Evolutionary conservation across 1,284 basidiomycete species (phyloP).

Genomic region (Golubevia pallescens): DNA sequence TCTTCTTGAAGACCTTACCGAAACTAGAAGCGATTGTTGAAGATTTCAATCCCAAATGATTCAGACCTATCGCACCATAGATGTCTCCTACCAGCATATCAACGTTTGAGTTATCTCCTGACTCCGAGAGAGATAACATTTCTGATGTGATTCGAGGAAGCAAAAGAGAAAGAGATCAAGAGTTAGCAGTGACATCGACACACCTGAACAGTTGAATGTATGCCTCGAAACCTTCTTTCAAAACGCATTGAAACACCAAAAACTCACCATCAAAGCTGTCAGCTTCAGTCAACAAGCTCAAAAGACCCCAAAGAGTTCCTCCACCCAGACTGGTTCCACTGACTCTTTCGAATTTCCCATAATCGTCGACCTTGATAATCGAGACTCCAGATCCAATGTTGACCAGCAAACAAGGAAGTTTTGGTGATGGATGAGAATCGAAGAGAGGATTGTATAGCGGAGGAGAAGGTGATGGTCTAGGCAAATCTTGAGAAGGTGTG

Average conservation of each 20-base stretch:
- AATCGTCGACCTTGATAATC: constrained; percentile 94
- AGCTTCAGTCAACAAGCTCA: constrained; percentile 94
- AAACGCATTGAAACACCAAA: too few relatives aligned
- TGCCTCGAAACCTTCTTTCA: too few relatives aligned
- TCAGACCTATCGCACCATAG: constrained; percentile 75
- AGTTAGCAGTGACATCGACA: too few relatives aligned
- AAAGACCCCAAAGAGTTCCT: constrained; percentile 97
- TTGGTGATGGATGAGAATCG: constrained; percentile 71
- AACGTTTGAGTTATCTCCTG: constrained; percentile 89
- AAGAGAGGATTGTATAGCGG: constrained; percentile 89
- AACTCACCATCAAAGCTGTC: constrained; percentile 87
- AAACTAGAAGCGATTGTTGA: constrained; percentile 97
- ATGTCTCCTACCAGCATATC: constrained; percentile 99
- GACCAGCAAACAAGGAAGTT: constrained; percentile 94
- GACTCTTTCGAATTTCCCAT: constrained; percentile 93
- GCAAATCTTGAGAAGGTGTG: constrained; percentile 68
- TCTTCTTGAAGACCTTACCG: constrained; percentile 95
- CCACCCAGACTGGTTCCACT: constrained; percentile 96
- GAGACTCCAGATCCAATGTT: constrained; percentile 98
- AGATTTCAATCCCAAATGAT: constrained; percentile 79
- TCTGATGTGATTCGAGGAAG: constrained; percentile 71
- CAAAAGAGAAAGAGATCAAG: too few relatives aligned
- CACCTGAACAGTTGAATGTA: too few relatives aligned
- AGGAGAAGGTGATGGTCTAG: constrained; percentile 88
- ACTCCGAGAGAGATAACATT: constrained; percentile 91